phyloP scores from a whole-genome alignment of 148 eudicot species.

The Fagopyrum tataricum region DNA sequence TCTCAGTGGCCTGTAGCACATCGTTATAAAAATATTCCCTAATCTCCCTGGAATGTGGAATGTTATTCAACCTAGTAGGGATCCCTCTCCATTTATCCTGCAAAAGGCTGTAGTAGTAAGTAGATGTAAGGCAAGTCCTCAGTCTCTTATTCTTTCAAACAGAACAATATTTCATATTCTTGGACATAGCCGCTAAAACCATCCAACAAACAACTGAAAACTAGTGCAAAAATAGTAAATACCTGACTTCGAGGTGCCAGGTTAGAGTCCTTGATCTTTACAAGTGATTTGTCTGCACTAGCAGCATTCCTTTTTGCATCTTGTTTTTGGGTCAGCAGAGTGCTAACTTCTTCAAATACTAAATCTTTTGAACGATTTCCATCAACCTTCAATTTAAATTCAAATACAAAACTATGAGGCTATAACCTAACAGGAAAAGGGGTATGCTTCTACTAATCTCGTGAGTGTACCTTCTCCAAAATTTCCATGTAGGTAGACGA shows the following conservation, averaged over 20 bases:
- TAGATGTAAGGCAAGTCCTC: not conserved
- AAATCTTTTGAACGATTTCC: slow-evolving; percentile 80
- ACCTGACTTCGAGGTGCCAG: slow-evolving; percentile 40
- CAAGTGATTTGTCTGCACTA: slow-evolving; percentile 37
- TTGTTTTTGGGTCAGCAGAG: slow-evolving; percentile 40
- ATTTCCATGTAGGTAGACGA: slow-evolving; percentile 48
- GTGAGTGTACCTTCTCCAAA: slow-evolving; percentile 50
- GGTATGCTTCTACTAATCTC: not conserved
- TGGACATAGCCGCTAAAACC: not conserved
- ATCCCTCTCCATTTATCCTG: slow-evolving; percentile 91
- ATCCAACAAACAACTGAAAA: not conserved
- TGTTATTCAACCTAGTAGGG: slow-evolving; percentile 91
- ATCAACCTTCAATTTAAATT: slow-evolving; percentile 46
- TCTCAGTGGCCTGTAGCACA: slow-evolving; percentile 79
- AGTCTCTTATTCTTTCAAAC: not conserved
- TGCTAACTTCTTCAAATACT: slow-evolving; percentile 56
- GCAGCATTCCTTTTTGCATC: slow-evolving; percentile 40
- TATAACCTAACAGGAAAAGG: not conserved
- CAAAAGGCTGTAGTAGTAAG: slow-evolving; percentile 23
- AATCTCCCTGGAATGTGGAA: slow-evolving; percentile 96
- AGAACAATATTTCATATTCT: not conserved
- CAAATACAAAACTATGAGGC: not conserved
- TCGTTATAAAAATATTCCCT: slow-evolving; percentile 90
- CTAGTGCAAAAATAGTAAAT: slow-evolving; percentile 6
- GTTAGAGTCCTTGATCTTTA: slow-evolving; percentile 28